Evolutionary conservation across 225 moss, liverwort and hornwort genomes (phyloP).

Genomic region (Climacium dendroides): DNA sequence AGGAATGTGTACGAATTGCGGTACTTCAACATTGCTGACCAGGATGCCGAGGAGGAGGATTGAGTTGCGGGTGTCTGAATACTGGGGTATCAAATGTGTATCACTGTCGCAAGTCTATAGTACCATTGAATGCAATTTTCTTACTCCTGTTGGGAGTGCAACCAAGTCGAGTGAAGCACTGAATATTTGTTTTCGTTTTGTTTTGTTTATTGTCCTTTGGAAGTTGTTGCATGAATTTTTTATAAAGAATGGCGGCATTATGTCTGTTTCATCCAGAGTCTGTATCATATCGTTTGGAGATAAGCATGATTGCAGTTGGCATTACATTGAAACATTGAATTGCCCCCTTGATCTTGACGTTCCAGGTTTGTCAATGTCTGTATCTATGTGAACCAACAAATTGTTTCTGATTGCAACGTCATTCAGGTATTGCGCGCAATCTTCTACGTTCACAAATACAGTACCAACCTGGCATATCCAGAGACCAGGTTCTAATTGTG

Average conservation of each 20-base stretch:
- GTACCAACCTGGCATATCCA: not conserved
- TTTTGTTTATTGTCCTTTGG: not conserved
- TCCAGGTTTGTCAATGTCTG: not conserved
- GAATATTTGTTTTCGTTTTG: not conserved
- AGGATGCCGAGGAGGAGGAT: slow-evolving; percentile 67
- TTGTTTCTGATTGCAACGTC: not conserved
- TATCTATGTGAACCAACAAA: not conserved
- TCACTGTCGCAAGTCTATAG: not conserved
- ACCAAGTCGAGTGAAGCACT: not conserved
- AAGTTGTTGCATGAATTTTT: not conserved
- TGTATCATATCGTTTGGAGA: not conserved
- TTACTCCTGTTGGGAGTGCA: not conserved
- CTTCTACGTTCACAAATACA: not conserved
- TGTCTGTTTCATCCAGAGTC: not conserved
- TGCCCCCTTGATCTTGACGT: not conserved
- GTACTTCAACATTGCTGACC: slow-evolving; percentile 79
- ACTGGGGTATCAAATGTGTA: not conserved
- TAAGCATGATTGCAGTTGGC: not conserved
- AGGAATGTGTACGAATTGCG: slow-evolving; percentile 68
- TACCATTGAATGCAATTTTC: not conserved
- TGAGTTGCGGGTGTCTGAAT: not conserved
- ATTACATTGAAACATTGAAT: not conserved
- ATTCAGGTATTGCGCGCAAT: not conserved
- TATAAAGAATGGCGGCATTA: not conserved
- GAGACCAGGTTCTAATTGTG: not conserved